Evolutionary conservation across 2,329 filamentous ascomycete species (phyloP), one percentile per base, ranked within the genome.

Genomic region (Fusarium nodosum): DNA sequence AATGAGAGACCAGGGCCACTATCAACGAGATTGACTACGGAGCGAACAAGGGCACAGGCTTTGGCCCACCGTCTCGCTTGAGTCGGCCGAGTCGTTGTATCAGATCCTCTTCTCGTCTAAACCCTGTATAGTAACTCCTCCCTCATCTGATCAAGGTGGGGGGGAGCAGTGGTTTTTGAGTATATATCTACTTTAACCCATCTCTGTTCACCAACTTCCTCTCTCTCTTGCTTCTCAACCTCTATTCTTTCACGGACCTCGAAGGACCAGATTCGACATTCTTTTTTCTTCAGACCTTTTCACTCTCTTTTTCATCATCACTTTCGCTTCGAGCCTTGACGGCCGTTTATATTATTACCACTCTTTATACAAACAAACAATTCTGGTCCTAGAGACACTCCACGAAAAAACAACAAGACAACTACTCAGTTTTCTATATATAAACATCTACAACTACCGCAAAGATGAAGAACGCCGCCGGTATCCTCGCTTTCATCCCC

Each of bases 191-290:
- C 71, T 64, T 68, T 52, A 41, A 41, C 20, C 51, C 53, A 30
- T 60, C n/a, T 30, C 33, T 46, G 3, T 12, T 47, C 22, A 11
- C 10, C 26, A n/a, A 5, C 31, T n/a, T 28, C 57, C 30, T 60
- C 30, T 33, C 34, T 50, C 50, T 53, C n/a, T 61, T 28, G 30
- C 46, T 60, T 53, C n/a, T 62, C 60, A 73, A 59, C 72, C 68
- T 69, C 70, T 70, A 56, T 66, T 71, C 65, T 66, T 68, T 73
- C 68, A 72, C 64, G 74, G 74, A 75, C 74, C 74, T 75, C 66
- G 74, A 75, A 62, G 74, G 74, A 75, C 74, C 74, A 75, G 72
- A 75, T 74, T 68, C 63, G 68, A 65, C 74, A 69, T 75, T 75
- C 72, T 69, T 75, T 74, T 75, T 75, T 72, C 70, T 72, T 67